Base-by-base conservation (phyloP, 2,329 filamentous ascomycete genomes). In the Sclerotinia glacialis region DNA sequence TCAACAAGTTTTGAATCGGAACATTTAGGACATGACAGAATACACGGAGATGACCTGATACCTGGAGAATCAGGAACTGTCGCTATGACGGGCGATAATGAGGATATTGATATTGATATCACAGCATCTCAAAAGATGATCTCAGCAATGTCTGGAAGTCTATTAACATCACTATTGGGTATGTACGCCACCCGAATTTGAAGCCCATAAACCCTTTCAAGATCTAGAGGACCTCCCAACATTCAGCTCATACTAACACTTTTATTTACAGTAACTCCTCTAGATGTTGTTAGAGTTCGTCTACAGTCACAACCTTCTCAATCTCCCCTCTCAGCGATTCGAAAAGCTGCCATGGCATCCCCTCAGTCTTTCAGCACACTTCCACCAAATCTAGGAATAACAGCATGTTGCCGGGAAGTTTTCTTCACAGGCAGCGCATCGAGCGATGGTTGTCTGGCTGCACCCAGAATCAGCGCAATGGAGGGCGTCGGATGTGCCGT, bases 201-300 rank as follows among this genome's bases (percentile, higher is more conserved):
- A 37, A 40, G 28, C 8, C n/a, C n/a, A 37, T 53, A 40, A 67
- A 11, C 64, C 60, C 55, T 61, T 64, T 58, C 26, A 49, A 53
- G 12, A 7, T 14, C 12, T 40, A 14, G 37, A 40, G 37, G 12
- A 40, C 3, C 37, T 40, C 12, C 37, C 14, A 16, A 16, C 37
- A 40, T 40, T 40, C 37, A 40, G 16, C 12, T 40, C 37, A 40
- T 40, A 16, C 59, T 58, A 66, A 55, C 49, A 65, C 26, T 67
- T 23, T 28, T 50, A 37, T 31, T 40, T 46, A 49, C 71, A 96
- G 94, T 96, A 42, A 99, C 95, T 6, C 95, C 95, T 56, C 88
- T 99, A 63, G 95, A 99, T 76, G 95, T 99, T 69, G 95, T 99
- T 69, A 92, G 95, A 69, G 92, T 99, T 56, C 92, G 95, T 69